Evolutionary conservation across 306 rosid species (phyloP), one percentile per base, ranked within the genome.

Genomic region (Spatholobus suberectus): DNA sequence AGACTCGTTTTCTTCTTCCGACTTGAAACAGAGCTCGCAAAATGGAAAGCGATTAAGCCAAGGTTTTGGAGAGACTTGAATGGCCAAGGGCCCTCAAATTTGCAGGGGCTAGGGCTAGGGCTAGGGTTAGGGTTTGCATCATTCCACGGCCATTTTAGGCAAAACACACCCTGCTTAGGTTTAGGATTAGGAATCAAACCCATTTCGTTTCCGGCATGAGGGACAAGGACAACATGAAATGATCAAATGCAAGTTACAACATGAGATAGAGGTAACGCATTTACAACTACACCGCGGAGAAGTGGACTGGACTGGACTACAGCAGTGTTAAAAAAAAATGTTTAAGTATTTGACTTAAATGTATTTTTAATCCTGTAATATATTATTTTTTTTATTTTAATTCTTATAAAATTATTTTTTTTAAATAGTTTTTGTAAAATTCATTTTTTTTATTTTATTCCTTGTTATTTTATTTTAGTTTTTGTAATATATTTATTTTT

Each of bases 111-210:
- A 35, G 46, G 69, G 2, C n/a, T 35, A 4, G 41, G 37, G 69
- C 29, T 27, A 15, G 69, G n/a, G 71, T 88, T 80, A 23, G 70
- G 55, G 76, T 43, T 66, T 79, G 58, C 2, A 4, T 54, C 72
- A 73, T 91, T 92, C 98, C 99, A 92, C 23, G 99, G 98, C 91
- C 92, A 92, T 87, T 88, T 93, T 46, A 93, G 38, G 82, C 96
- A 91, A 75, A 96, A 88, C 26, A 75, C 29, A 77, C 75, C 52
- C 84, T 92, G 8, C 84, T 62, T 62, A 29, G 40, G 84, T 17
- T 83, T 83, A 11, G 87, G 82, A 32, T 77, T 73, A 8, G 87
- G 75, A 46, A 14, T 77, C 13, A 86, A 84, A 73, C 82, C 73
- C 94, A 89, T 89, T 70, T 49, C 54, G 82, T 49, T 38, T 34